A percentile compares a stretch with the other conserved stretches of the same genome.
These are phyloP conservation scores for Macaranga tanarius DNA, from an alignment of 441 rosid species.

Conservation along the genomic window DNA sequence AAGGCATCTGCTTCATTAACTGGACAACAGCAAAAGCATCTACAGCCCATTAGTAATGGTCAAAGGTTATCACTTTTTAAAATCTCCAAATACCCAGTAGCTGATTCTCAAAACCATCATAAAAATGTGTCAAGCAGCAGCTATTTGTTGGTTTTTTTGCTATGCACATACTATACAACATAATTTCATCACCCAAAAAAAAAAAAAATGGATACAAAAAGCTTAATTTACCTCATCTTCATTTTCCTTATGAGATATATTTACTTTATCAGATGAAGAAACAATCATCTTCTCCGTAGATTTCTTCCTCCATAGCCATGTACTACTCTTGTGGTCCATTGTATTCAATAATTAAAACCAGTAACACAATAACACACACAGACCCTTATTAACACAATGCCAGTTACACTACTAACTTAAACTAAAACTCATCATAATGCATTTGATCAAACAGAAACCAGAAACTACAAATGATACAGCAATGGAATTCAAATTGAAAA, in stretches of 20 bases:
- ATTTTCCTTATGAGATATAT: constrained; percentile 34
- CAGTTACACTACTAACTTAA: background rate
- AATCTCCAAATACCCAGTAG: background rate
- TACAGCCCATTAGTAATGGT: background rate
- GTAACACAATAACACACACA: no score
- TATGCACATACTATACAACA: no score
- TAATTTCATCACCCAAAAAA: background rate
- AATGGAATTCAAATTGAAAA: background rate
- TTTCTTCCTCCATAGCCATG: constrained; percentile 85
- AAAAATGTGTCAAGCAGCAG: background rate
- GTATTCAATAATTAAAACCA: background rate
- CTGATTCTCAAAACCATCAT: background rate
- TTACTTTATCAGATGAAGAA: constrained; percentile 39
- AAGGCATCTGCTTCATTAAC: background rate
- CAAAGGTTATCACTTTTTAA: background rate
- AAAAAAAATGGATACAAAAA: background rate
- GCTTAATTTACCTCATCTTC: constrained; percentile 51
- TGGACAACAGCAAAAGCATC: background rate
- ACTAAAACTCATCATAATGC: constrained; percentile 10
- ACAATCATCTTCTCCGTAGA: constrained; percentile 51
- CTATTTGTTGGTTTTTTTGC: background rate
- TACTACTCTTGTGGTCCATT: constrained; percentile 57
- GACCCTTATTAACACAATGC: no score
- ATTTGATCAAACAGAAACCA: constrained; percentile 10
- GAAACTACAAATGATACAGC: background rate